Evolutionary conservation across 2,329 filamentous ascomycete species (phyloP), one percentile per base, ranked within the genome.

Genomic region (Trichoderma hamatum): DNA sequence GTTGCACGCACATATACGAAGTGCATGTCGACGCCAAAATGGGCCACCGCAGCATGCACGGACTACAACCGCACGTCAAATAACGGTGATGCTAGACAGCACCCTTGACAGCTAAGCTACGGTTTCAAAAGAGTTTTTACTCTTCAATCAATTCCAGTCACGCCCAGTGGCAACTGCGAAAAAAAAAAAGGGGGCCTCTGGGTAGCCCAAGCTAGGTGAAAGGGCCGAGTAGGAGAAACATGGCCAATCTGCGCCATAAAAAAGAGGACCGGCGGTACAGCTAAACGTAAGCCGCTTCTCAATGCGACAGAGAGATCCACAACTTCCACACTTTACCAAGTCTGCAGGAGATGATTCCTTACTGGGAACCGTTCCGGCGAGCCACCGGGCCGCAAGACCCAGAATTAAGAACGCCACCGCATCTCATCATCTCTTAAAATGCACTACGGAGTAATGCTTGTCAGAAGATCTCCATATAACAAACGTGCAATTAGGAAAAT

Each of bases 171-270:
- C 54, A 67, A 51, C 26, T n/a, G 63, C 21, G 26, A 59, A 59
- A 67, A 59, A 43, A 54, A 59, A 59, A 67, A 59, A 43, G 43
- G 63, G 63, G 21, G 55, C 55, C 32, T 56, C 36, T 51, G 52
- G 51, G 39, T 13, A 30, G 34, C 19, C 65, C 56, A 52, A 68
- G 56, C 65, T 68, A 52, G 67, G 67, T 24, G 51, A 62, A 69
- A 69, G 67, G 67, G 67, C 67, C 67, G 62, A 67, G 62, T 59
- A 52, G 39, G 52, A 70, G 66, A 69, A 70, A 70, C 59, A 64
- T n/a, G 21, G 59, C 59, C 52, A 64, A 63, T 69, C 59, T 63
- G 30, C 59, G 56, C 56, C n/a, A 54, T 60, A 34, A 32, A 39
- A 49, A 60, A 39, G 56, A 68, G 55, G 56, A 54, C 65, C 56